Evolutionary conservation across 306 rosid species (phyloP).

Genomic region (Cucumis sativus): Cucumber_9930_V3 NC_026655.2:26722501-26723000

Average conservation of each 20-base stretch:
- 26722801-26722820: neutral
- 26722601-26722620: neutral
- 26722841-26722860: neutral
- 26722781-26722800: neutral
- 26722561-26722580: too few relatives aligned
- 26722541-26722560: too few relatives aligned
- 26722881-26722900: neutral
- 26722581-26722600: too few relatives aligned
- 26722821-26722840: neutral
- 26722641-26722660: neutral
- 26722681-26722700: neutral
- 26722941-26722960: neutral
- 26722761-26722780: neutral
- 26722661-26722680: neutral
- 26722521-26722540: too few relatives aligned
- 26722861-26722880: neutral
- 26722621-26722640: neutral
- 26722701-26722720: neutral
- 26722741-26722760: neutral
- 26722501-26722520: too few relatives aligned
- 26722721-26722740: neutral
- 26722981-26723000: neutral
- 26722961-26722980: neutral
- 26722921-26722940: neutral
- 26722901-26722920: neutral